Evolutionary conservation across 176 grass and related monocot species (phyloP).

Genomic region (Carex pumila): DNA sequence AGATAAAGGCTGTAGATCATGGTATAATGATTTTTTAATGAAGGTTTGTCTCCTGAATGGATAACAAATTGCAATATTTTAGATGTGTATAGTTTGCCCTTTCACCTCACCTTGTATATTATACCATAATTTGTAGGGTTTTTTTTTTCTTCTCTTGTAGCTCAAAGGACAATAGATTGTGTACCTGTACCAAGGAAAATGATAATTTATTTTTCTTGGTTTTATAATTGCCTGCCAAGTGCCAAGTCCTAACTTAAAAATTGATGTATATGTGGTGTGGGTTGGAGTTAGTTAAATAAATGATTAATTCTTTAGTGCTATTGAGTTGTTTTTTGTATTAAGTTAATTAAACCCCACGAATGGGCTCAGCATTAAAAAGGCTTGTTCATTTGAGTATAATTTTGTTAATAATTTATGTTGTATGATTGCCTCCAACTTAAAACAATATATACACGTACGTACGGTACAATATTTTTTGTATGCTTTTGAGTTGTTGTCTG

Average conservation of each 20-base stretch:
- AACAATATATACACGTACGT: background rate
- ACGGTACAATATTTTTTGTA: background rate
- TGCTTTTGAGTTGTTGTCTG: slow-evolving; percentile 13
- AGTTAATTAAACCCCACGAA: slow-evolving; percentile 1
- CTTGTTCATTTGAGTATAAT: background rate
- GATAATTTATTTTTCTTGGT: background rate
- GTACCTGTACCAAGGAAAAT: background rate
- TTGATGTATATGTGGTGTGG: slow-evolving; percentile 8
- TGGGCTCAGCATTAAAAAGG: slow-evolving; percentile 12
- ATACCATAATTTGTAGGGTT: slow-evolving; percentile 23
- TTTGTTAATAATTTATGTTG: background rate
- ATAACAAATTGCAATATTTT: slow-evolving; percentile 70
- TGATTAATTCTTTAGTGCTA: slow-evolving; percentile 14
- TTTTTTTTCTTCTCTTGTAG: slow-evolving; percentile 5
- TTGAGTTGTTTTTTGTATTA: background rate
- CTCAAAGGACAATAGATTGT: slow-evolving; percentile 28
- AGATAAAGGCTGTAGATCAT: slow-evolving; percentile 34
- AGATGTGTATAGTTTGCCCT: slow-evolving; percentile 26
- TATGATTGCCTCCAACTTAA: slow-evolving; percentile 1
- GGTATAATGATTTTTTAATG: slow-evolving; percentile 34
- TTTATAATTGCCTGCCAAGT: slow-evolving; percentile 6
- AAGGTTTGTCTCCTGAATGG: slow-evolving; percentile 39
- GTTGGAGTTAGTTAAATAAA: slow-evolving; percentile 26
- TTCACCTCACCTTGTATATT: slow-evolving; percentile 39
- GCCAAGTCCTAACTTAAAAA: background rate